Evolutionary conservation across 176 grass and related monocot genomes (phyloP), one percentile per base, ranked within the genome.

Genomic region (Musa acuminata): DNA sequence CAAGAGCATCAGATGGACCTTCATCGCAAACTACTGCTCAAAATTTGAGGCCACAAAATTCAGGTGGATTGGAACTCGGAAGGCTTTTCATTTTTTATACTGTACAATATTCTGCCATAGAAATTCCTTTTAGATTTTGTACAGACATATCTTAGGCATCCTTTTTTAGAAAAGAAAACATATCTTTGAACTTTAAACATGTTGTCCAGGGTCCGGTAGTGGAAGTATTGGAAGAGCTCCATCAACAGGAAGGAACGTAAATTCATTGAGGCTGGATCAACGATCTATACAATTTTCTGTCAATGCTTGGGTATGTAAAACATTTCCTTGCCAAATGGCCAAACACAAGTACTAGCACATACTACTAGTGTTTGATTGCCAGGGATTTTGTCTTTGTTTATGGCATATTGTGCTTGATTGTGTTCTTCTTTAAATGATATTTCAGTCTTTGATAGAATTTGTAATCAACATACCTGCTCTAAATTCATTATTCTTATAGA

Each of bases 281-380:
- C 82, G 75, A 72, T 89, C 90, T 77, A 91, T 98, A 71, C 83
- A 87, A 78, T 93, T 98, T 83, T 87, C 90, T 52, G 77, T 91
- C 54, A 87, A 69, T 93, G 90, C 90, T 81, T 98, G 94, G 94
- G 94, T 98, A 98, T 65, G 62, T 65, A 27, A 26, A 13, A 65
- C 62, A 0, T 26, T 25, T 10, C 10, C 11, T 25, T 23, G 35
- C 35, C 35, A 43, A 43, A 43, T 43, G 35, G 0, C 35, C 35
- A 43, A 43, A 6, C 35, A 43, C 4, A 43, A 5, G 35, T 43
- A 43, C 35, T 6, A 6, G 35, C 35, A 43, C 4, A 43, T 43
- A 43, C 35, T 43, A 43, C 35, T 43, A 43, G 4, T 43, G 35
- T 43, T 43, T 5, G 35, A 43, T 43, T 43, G 35, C 35, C 35